Evolutionary conservation across 228 moss, liverwort and hornwort species (phyloP), one percentile per base, ranked within the genome.

Genomic region (Sphagnum magellanicum): DNA sequence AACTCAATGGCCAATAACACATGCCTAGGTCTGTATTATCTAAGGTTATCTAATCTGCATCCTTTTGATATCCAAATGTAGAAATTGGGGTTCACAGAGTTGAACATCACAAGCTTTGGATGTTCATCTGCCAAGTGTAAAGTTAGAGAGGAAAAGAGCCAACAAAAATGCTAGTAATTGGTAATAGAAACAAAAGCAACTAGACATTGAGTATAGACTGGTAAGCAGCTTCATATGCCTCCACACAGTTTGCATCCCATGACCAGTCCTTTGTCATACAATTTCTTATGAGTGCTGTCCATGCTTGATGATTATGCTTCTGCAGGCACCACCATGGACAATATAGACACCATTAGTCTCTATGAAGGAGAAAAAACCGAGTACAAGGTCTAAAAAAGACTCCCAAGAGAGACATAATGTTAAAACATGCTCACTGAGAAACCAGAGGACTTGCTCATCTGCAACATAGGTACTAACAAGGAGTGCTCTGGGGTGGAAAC

Each of bases 181-280:
- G 32, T 32, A 32, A 2, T 32, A 32, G 32, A 3, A 32, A 32
- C 32, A 32, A 32, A 55, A 12, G 4, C 55, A 8, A 73, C 79
- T 50, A 77, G 61, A 49, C 70, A 58, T 63, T 51, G 62, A 73
- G 63, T 60, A 88, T n/a, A 50, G 81, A 86, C 68, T 75, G 84
- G 65, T 90, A 90, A 7, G 74, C 85, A 64, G 74, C 81, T 75
- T 88, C 77, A 16, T 88, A 88, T 50, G 79, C 73, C 58, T 90
- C 81, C 58, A 77, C 81, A 84, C 88, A 91, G 55, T 60, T 78
- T 61, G 83, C 76, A 61, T 85, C 81, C 88, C 86, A 88, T 3
- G 81, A 79, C 15, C 72, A 59, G 70, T 81, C 81, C 57, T 63
- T 78, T 58, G 75, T 71, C 76, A 83, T 91, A 75, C 83, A 85